Base-by-base conservation (phyloP, 2,329 filamentous ascomycete genomes). In the Fonsecaea monophora region DNA sequence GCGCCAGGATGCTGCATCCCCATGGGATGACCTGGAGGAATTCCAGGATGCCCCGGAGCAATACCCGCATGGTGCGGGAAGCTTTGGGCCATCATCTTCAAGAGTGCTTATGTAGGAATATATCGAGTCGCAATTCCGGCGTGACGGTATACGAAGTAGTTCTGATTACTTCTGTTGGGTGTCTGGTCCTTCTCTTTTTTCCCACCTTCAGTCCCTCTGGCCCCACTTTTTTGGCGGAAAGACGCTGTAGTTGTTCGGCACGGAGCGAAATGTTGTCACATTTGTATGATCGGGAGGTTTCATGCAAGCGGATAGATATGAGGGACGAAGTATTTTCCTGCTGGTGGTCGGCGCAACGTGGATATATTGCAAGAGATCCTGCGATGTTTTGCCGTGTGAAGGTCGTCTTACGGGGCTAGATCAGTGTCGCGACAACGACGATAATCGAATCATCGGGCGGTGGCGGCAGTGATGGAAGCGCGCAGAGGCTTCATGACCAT, bases 21-120 rank as follows among this genome's bases (percentile, higher is more conserved):
- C 82, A 88, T 87, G 68, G 86, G 86, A 72, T 89, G 87, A 60
- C 84, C 86, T 70, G 86, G 86, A 70, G 84, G 82, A 74, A 88
- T 80, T 64, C 85, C 85, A 60, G 84, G 83, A 70, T 85, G 85
- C 66, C 86, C 80, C 48, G 70, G 69, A 67, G 80, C 85, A 78
- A 88, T 86, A 78, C 82, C 82, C 68, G 78, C 82, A 77, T 85
- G 84, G 77, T 84, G 83, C 75, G 85, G 83, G 76, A 84, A 89
- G 70, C 82, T 81, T 77, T 82, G 82, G 75, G 81, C 78, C 81
- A 83, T 83, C 79, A 82, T 83, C 77, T 85, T 85, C 81, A 85
- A 77, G 77, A 73, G 73, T 15, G 53, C 45, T 57, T 57, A 59
- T 9, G 15, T 54, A 34, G 32, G 48, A 21, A 30, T 21, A 53